Evolutionary conservation across 2,329 filamentous ascomycete genomes (phyloP).

Genomic region (Fusarium subglutinans): DNA sequence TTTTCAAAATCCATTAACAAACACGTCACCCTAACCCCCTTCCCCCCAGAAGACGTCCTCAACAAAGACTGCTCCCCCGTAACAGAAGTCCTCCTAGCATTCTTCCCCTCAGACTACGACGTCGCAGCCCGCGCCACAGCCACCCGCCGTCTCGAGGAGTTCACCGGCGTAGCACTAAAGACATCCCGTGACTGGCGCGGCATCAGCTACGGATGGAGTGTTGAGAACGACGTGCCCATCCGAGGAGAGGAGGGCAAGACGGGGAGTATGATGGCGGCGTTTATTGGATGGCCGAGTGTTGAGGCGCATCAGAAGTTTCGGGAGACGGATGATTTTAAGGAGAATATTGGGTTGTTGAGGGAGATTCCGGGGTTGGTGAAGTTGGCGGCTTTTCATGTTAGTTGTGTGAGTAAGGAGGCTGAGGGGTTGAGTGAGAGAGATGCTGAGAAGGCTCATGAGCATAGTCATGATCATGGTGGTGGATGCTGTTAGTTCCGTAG

Average conservation of each 20-base stretch:
- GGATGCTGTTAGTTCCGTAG: constrained; percentile 16
- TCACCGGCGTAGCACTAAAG: constrained; percentile 28
- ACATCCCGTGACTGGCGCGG: constrained; percentile 33
- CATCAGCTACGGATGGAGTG: constrained; percentile 46
- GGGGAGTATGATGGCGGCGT: constrained; percentile 36
- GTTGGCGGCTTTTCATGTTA: constrained; percentile 36
- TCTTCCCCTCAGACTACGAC: constrained; percentile 35
- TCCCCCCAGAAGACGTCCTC: constrained; percentile 36
- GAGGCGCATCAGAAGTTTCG: constrained; percentile 50
- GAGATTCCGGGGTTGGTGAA: constrained; percentile 36
- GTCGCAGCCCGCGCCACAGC: constrained; percentile 29
- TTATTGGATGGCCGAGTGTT: constrained; percentile 52
- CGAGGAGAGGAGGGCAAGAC: constrained; percentile 41
- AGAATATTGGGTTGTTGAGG: constrained; percentile 42
- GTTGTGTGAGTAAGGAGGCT: constrained; percentile 27
- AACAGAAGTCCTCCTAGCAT: constrained; percentile 36
- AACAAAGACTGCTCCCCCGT: constrained; percentile 29
- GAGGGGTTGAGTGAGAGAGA: constrained; percentile 8
- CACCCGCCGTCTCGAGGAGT: constrained; percentile 26
- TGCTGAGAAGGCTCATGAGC: constrained; percentile 20
- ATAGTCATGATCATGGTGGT: constrained; percentile 20
- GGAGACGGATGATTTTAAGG: constrained; percentile 48
- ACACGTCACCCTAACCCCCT: constrained; percentile 35
- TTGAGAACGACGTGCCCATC: constrained; percentile 46
- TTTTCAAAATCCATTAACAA: constrained; percentile 31